phyloP scores from a whole-genome alignment of 2,329 filamentous ascomycete species.

The Cladosporium velox region DNA sequence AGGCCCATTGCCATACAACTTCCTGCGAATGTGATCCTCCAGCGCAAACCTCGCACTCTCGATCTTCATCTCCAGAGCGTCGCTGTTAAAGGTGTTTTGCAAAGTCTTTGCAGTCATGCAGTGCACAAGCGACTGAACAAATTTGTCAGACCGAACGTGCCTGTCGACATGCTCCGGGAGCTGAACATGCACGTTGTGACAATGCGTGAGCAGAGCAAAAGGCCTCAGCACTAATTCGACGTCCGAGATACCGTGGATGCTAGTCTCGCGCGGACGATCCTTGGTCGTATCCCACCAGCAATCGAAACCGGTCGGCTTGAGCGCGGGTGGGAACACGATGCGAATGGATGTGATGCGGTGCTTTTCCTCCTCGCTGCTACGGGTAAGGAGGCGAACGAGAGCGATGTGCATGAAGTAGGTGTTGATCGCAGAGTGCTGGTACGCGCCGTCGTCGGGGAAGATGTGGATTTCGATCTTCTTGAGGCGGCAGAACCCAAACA shows the following conservation, averaged over 20 bases:
- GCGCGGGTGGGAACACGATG: conserved; percentile 27
- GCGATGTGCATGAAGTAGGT: conserved; percentile 36
- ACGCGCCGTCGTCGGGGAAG: conserved; percentile 24
- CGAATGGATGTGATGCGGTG: conserved; percentile 29
- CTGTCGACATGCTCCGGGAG: conserved; percentile 27
- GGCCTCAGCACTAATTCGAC: conserved; percentile 34
- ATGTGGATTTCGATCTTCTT: conserved; percentile 35
- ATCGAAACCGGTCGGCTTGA: conserved; percentile 11
- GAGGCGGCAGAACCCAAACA: conserved; percentile 32
- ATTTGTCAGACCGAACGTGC: conserved; percentile 24
- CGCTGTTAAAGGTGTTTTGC: conserved; percentile 11
- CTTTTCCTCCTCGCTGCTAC: conserved; percentile 19
- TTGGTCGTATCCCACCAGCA: conserved; percentile 32
- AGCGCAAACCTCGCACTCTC: conserved; percentile 23
- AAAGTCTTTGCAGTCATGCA: conserved; percentile 24
- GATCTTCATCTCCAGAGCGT: conserved; percentile 23
- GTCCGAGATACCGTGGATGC: conserved; percentile 30
- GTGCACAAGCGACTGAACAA: conserved; percentile 25
- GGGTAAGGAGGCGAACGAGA: conserved; percentile 31
- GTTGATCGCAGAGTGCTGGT: conserved; percentile 30
- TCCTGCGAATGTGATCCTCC: conserved; percentile 22
- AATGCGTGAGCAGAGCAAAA: conserved; percentile 27
- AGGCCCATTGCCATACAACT: background rate
- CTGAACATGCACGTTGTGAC: conserved; percentile 31
- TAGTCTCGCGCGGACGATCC: conserved; percentile 27